Evolutionary conservation across 1,139 yeast genomes (phyloP), one percentile per base, ranked within the genome.

Genomic region (Geotrichum siamense): DNA sequence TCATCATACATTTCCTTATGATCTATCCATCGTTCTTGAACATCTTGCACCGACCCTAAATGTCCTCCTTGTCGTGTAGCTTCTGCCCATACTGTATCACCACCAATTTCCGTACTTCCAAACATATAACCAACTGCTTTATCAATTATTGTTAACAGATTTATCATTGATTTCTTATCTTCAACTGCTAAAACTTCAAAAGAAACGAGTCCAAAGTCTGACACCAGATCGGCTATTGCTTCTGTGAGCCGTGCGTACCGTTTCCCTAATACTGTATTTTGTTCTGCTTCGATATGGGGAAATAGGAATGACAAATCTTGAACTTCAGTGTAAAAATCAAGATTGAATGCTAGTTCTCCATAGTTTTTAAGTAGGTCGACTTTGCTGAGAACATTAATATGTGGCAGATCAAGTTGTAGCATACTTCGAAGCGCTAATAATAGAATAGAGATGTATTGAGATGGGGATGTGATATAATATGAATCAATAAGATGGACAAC

Each of bases 21-120:
- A 47, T 86, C 96, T 10, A 93, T 76, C 99, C 99, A 93, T 50
- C 99, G 70, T 54, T 93, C 98, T 54, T 93, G 98, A 5, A 87
- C 76, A 59, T 89, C 96, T 5, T 80, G 70, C 41, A 70, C 71
- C 2, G 73, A 76, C 0, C 72, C 70, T 15, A 62, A 51, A 43
- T 68, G 63, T 2, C 87, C 84, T 4, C 80, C 78, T 54, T 84
- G 91, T 51, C 98, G 72, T 1, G 91, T 75, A 0, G 96, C 96
- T 55, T 89, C 96, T 13, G 89, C 83, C 98, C 98, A 93, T 2
- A 91, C 79, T 0, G 93, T 76, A 60, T 93, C 99, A 15, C 97
- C 97, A 2, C 96, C 96, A 12, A 89, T 72, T 55, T 93, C 99
- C 27, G 87, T 82, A 2, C 87, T 68, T 0, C 99, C 99, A 67